Conservation (phyloP, 2,329 filamentous ascomycete genomes). For the Penicillium italicum region DNA sequence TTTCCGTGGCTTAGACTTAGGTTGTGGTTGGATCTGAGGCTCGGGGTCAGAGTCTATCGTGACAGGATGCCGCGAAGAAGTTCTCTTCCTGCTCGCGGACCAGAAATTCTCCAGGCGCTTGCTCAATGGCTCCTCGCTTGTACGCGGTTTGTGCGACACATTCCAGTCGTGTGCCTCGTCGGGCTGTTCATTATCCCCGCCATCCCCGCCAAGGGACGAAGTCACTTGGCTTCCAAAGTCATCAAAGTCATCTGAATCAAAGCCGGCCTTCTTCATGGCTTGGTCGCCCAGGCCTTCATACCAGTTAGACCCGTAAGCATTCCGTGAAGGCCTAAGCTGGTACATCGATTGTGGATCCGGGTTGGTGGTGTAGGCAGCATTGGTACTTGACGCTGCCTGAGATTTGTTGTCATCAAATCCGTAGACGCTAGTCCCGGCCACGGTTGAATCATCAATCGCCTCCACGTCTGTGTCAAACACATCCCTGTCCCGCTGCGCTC, state of each 20-base stretch:
- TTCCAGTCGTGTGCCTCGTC: conserved; percentile 31
- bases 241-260: conserved; percentile 35
- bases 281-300: conserved; percentile 35
- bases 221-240: conserved; percentile 31
- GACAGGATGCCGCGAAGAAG: conserved; percentile 1
- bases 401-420: conserved; percentile 31
- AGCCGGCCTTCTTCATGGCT: conserved; percentile 36
- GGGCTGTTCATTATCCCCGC: conserved; percentile 31
- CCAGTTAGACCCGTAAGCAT: conserved; percentile 29
- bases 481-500: conserved; percentile 29
- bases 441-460: conserved; percentile 43
- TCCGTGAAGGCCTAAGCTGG: conserved; percentile 26
- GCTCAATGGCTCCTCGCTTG: conserved; percentile 34
- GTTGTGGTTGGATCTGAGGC: not conserved
- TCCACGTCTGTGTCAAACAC: conserved; percentile 46
- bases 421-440: conserved; percentile 39
- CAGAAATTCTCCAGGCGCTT: conserved; percentile 40
- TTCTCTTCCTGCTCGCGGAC: conserved; percentile 31
- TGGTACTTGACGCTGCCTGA: conserved; percentile 19
- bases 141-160: conserved; percentile 26
- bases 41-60: conserved; percentile 2
- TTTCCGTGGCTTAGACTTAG: conserved; percentile 18
- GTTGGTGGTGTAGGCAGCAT: conserved; percentile 21
- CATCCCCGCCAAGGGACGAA: conserved; percentile 26
- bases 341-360: conserved; percentile 22